phyloP scores from a whole-genome alignment of 139 green algal genomes.

The Volvox reticuliferus region DNA sequence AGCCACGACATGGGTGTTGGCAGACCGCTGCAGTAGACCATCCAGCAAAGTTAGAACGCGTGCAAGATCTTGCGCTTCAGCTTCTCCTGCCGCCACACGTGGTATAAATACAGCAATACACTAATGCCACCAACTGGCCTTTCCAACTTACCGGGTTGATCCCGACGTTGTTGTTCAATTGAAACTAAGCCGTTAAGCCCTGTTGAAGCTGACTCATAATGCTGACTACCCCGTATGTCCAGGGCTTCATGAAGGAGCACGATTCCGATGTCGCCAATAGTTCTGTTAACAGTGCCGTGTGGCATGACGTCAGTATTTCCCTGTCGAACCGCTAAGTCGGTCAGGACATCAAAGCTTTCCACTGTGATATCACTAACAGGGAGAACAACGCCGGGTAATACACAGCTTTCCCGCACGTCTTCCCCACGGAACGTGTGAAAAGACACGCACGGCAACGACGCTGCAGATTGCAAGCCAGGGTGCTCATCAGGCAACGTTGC shows the following conservation, averaged over 20 bases:
- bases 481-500: background rate
- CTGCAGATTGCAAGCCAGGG: background rate
- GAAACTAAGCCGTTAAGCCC: background rate
- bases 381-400: conserved; percentile 21
- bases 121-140: no score
- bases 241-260: conserved; percentile 8
- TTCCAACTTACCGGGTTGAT: background rate
- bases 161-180: background rate
- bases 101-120: no score
- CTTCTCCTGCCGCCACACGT: background rate
- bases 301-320: background rate
- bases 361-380: background rate
- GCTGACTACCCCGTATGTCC: background rate
- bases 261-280: background rate
- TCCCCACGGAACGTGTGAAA: background rate
- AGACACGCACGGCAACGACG: background rate
- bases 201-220: background rate
- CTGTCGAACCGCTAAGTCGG: background rate
- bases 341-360: background rate
- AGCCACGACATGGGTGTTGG: background rate
- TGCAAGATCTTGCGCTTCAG: background rate
- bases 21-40: background rate
- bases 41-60: background rate
- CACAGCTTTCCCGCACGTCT: background rate
- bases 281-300: no score